Evolutionary conservation across 2,329 filamentous ascomycete genomes (phyloP).

Genomic region (Alternaria incomplexa): DNA sequence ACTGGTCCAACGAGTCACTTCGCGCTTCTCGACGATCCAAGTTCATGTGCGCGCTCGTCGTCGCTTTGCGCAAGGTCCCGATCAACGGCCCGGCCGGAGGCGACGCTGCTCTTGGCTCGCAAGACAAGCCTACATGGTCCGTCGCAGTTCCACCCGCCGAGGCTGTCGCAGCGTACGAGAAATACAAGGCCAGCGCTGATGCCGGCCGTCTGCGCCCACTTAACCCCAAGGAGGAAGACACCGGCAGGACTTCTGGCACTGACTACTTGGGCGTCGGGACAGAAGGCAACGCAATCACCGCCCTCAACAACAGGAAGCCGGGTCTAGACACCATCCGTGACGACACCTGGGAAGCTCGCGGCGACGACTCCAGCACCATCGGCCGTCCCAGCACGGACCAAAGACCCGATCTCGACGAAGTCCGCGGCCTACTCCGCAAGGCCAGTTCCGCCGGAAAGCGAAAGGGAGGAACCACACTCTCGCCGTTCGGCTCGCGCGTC

Average conservation of each 20-base stretch:
- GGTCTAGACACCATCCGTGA: slow-evolving; percentile 53
- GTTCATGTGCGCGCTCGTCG: slow-evolving; percentile 92
- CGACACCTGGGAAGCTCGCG: slow-evolving; percentile 52
- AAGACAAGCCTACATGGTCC: slow-evolving; percentile 78
- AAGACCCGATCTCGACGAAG: slow-evolving; percentile 54
- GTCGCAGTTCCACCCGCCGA: slow-evolving; percentile 75
- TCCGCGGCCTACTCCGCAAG: slow-evolving; percentile 53
- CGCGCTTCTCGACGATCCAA: slow-evolving; percentile 84
- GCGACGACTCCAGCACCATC: slow-evolving; percentile 47
- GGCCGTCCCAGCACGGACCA: slow-evolving; percentile 51
- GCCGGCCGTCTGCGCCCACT: slow-evolving; percentile 69
- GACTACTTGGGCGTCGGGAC: slow-evolving; percentile 42
- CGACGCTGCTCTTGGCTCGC: slow-evolving; percentile 63
- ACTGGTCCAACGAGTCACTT: slow-evolving; percentile 73
- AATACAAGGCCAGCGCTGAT: slow-evolving; percentile 59
- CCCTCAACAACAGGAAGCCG: slow-evolving; percentile 53
- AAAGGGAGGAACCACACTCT: slow-evolving; percentile 36
- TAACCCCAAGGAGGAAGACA: slow-evolving; percentile 36
- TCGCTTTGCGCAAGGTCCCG: slow-evolving; percentile 84
- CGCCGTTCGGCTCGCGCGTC: slow-evolving; percentile 24
- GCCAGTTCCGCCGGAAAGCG: slow-evolving; percentile 54
- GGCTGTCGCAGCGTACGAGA: slow-evolving; percentile 67
- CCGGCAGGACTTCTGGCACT: slow-evolving; percentile 38
- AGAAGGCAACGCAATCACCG: slow-evolving; percentile 52
- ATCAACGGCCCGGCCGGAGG: slow-evolving; percentile 83